Evolutionary conservation across 192 early-diverging fungal species (phyloP).

Genomic region (Powellomyces hirtus): DNA sequence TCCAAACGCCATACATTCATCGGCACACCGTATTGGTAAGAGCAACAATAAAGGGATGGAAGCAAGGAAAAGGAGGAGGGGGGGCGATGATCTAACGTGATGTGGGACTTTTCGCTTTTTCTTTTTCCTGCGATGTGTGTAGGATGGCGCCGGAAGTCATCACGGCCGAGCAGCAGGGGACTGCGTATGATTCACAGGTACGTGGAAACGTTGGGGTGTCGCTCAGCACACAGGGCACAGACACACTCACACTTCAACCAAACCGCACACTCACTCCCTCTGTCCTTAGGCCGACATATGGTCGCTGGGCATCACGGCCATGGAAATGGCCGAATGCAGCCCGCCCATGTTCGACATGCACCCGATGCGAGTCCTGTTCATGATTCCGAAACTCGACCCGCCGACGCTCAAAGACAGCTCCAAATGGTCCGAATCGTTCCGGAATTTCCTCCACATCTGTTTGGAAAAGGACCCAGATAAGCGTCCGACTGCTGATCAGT

Average conservation of each 20-base stretch:
- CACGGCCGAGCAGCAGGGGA: slow-evolving; percentile 40
- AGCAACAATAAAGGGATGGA: not conserved
- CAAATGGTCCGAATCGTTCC: slow-evolving; percentile 43
- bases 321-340: slow-evolving; percentile 63
- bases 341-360: slow-evolving; percentile 92
- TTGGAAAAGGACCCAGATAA: slow-evolving; percentile 55
- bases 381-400: slow-evolving; percentile 65
- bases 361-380: slow-evolving; percentile 92
- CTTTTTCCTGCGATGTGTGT: not conserved
- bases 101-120: too few species aligned
- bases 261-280: too few species aligned
- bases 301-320: slow-evolving; percentile 89
- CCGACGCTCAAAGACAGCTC: slow-evolving; percentile 43
- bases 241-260: too few species aligned
- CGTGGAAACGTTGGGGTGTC: too few species aligned
- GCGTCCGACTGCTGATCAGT: slow-evolving; percentile 42
- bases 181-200: slow-evolving; percentile 45
- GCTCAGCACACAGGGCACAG: too few species aligned
- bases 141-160: slow-evolving; percentile 62
- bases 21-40: slow-evolving; percentile 82
- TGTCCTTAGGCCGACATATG: slow-evolving; percentile 98
- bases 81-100: too few species aligned
- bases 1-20: slow-evolving; percentile 97
- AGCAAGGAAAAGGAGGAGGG: too few species aligned
- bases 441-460: slow-evolving; percentile 46